phyloP scores from a whole-genome alignment of 352 stramenopile genomes.

The Phytophthora pisi region DNA sequence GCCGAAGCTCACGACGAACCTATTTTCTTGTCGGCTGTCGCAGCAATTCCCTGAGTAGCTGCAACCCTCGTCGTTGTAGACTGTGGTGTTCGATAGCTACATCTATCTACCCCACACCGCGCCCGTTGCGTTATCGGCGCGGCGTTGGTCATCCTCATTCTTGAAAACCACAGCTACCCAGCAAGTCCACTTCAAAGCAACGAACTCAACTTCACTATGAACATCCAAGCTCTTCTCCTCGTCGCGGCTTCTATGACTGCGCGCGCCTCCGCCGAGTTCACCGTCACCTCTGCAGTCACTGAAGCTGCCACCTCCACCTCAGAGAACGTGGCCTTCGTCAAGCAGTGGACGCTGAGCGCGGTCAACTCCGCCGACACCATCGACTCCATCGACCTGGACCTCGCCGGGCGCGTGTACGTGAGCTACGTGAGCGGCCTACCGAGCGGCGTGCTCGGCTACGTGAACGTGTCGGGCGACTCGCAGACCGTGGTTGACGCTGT shows the following conservation, averaged over 20 bases:
- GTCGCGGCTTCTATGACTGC: slow-evolving; percentile 15
- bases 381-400: slow-evolving; percentile 34
- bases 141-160: slow-evolving; percentile 13
- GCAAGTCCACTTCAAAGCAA: slow-evolving; percentile 7
- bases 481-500: slow-evolving; percentile 34
- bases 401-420: slow-evolving; percentile 36
- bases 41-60: no score
- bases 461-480: slow-evolving; percentile 43
- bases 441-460: slow-evolving; percentile 38
- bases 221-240: slow-evolving; percentile 23
- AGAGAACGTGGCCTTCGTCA: slow-evolving; percentile 28
- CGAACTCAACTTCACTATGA: slow-evolving; percentile 8
- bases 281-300: slow-evolving; percentile 27
- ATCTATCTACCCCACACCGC: no score
- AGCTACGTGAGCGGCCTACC: slow-evolving; percentile 31
- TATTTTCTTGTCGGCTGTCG: no score
- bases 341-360: slow-evolving; percentile 40
- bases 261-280: slow-evolving; percentile 25
- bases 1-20: no score
- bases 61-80: no score
- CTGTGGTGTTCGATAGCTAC: no score
- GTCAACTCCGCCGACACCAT: slow-evolving; percentile 17
- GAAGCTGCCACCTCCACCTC: slow-evolving; percentile 28
- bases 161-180: slow-evolving; percentile 15
- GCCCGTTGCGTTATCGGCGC: no score